Conservation (phyloP, 2,329 filamentous ascomycete species). For the Ambrosiella beaveri region DNA sequence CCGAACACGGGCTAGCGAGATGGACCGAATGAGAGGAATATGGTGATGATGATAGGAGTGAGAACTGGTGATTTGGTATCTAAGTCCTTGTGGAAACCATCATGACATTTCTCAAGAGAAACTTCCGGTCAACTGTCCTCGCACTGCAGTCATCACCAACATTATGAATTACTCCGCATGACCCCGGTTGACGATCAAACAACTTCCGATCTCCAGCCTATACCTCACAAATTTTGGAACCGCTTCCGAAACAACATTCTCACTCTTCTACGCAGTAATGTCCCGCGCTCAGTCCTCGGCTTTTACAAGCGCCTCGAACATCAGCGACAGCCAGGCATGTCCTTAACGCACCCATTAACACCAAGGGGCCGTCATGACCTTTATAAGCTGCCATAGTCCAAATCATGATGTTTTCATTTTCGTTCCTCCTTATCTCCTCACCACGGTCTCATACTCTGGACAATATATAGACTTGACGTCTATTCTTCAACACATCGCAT, state of each 20-base stretch:
- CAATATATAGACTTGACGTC: constrained; percentile 7
- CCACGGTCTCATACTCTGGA: constrained; percentile 4
- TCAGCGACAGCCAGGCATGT: too few relatives aligned
- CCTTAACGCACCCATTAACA: too few relatives aligned
- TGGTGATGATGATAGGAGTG: too few relatives aligned
- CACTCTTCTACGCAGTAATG: neutral
- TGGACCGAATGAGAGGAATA: too few relatives aligned
- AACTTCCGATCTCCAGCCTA: neutral
- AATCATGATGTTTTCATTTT: neutral
- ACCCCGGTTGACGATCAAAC: constrained; percentile 1
- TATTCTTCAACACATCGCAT: neutral
- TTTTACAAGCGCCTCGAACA: too few relatives aligned
- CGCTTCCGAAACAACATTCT: neutral
- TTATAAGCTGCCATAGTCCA: neutral
- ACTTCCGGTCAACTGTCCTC: neutral
- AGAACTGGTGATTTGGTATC: too few relatives aligned
- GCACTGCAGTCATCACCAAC: too few relatives aligned
- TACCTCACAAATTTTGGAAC: neutral
- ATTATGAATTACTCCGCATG: neutral
- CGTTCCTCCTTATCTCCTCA: neutral
- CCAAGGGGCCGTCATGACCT: neutral
- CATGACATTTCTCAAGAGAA: too few relatives aligned
- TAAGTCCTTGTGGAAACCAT: too few relatives aligned
- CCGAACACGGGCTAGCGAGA: neutral
- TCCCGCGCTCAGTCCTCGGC: too few relatives aligned